Conservation (phyloP, 208 protist species). For the Jaenimonas drosophilae region DNA sequence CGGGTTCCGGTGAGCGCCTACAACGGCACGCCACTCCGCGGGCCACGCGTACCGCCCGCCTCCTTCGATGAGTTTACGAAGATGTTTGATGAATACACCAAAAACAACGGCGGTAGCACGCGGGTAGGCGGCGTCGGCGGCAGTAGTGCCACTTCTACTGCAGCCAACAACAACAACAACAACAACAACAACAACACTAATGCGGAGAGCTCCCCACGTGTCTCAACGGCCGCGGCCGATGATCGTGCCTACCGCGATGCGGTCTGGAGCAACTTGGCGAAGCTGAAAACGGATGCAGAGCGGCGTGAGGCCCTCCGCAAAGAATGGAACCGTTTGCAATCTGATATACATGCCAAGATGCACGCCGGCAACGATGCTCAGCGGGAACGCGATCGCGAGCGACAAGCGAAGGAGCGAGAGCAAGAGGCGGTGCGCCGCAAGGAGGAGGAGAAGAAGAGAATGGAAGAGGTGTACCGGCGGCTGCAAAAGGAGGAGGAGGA, state of each 20-base stretch:
- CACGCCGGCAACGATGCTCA: not conserved
- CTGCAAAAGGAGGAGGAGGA: constrained; percentile 3
- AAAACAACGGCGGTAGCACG: constrained; percentile 3
- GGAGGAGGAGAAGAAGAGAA: no score
- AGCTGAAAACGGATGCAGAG: constrained; percentile 7
- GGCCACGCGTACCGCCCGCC: not conserved
- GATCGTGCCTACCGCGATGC: not conserved
- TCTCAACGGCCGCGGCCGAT: not conserved
- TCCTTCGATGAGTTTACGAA: not conserved
- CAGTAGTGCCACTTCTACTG: not conserved
- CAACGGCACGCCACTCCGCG: constrained; percentile 2
- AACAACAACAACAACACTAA: constrained; percentile 2
- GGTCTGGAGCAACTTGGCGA: constrained; percentile 1
- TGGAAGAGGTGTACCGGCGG: constrained; percentile 9
- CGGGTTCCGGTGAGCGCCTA: constrained; percentile 67
- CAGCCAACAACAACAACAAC: constrained; percentile 4
- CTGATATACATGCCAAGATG: constrained; percentile 12
- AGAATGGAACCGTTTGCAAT: constrained; percentile 16
- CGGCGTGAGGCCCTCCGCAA: constrained; percentile 2
- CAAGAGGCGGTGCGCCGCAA: constrained; percentile 1
- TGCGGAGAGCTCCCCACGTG: constrained; percentile 1
- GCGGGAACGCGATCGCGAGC: not conserved
- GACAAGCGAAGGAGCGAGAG: not conserved
- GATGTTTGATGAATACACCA: constrained; percentile 2
- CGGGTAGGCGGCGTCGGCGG: no score